A percentile compares a stretch with the other conserved stretches of the same genome.
These are phyloP conservation scores for Backusella parvicylindrica DNA, from an alignment of 192 early-diverging fungal genomes.

Conservation along the genomic window DNA sequence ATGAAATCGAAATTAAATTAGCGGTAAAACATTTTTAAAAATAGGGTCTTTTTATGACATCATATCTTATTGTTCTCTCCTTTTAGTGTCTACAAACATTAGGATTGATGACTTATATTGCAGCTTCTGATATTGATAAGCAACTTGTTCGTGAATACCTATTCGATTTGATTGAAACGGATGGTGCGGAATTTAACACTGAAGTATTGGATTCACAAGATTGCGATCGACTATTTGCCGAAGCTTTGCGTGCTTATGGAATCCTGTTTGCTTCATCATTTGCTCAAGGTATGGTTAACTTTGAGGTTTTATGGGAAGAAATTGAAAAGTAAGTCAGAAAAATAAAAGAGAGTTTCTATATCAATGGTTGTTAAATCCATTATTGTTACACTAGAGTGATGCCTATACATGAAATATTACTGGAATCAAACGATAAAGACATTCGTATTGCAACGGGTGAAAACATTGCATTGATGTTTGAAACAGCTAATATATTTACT, in stretches of 20 bases:
- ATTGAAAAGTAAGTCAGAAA: constrained; percentile 29
- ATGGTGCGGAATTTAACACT: constrained; percentile 20
- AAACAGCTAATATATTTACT: constrained; percentile 41
- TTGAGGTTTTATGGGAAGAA: constrained; percentile 34
- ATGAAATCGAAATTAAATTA: constrained; percentile 42
- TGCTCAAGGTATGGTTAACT: constrained; percentile 16
- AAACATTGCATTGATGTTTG: constrained; percentile 71
- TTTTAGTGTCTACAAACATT: constrained; percentile 27
- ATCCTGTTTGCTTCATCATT: constrained; percentile 22
- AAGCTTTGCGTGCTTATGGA: constrained; percentile 22
- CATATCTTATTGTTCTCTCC: neutral
- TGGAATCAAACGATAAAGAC: constrained; percentile 57
- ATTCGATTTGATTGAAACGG: constrained; percentile 29
- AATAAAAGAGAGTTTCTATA: neutral
- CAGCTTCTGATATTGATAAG: constrained; percentile 27
- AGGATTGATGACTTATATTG: constrained; percentile 24
- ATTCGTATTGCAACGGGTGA: constrained; percentile 67
- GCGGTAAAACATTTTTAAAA: constrained; percentile 27
- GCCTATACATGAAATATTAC: constrained; percentile 45
- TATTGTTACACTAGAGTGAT: constrained; percentile 39
- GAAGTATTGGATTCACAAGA: constrained; percentile 18
- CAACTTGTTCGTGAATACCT: constrained; percentile 23
- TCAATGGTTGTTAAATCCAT: neutral
- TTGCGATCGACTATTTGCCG: constrained; percentile 14
- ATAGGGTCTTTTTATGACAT: neutral